Percentiles rank a stretch among this genome's conserved stretches.
These are phyloP conservation scores for Oryza brachyantha DNA, from an alignment of 176 grass and related monocot genomes.

Conservation along the genomic window DNA sequence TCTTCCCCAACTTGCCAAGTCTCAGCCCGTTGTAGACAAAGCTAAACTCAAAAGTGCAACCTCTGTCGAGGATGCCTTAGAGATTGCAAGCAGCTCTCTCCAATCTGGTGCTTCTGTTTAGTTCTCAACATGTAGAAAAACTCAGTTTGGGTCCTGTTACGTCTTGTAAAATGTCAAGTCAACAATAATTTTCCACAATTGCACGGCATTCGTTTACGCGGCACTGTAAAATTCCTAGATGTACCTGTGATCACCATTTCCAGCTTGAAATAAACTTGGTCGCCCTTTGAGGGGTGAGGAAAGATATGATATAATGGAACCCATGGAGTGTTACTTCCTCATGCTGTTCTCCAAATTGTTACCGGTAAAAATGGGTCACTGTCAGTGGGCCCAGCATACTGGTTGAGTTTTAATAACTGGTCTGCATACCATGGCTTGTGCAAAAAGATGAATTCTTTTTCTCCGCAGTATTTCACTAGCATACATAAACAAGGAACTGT, in stretches of 20 bases:
- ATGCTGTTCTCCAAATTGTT: not conserved
- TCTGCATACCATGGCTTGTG: not conserved
- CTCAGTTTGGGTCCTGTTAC: not conserved
- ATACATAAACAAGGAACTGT: not conserved
- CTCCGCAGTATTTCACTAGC: not conserved
- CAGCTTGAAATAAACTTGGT: slow-evolving; percentile 28
- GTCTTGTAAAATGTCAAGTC: not conserved
- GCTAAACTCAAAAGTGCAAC: slow-evolving; percentile 61
- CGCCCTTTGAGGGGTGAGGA: slow-evolving; percentile 31
- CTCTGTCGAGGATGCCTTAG: slow-evolving; percentile 76
- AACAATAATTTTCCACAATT: slow-evolving; percentile 8
- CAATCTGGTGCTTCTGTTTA: not conserved
- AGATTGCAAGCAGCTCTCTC: slow-evolving; percentile 58
- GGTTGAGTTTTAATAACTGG: not conserved
- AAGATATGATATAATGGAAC: slow-evolving; percentile 10
- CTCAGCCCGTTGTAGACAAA: slow-evolving; percentile 76
- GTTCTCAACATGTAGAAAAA: not conserved
- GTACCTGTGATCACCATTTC: slow-evolving; percentile 5
- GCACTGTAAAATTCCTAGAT: slow-evolving; percentile 17
- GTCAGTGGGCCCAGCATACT: not conserved
- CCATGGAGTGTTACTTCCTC: not conserved
- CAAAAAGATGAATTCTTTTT: not conserved
- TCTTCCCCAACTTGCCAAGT: slow-evolving; percentile 64
- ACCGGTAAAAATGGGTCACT: not conserved
- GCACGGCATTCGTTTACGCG: not conserved